phyloP scores from a whole-genome alignment of 345 rosid species.

The Linum lewisii region DNA sequence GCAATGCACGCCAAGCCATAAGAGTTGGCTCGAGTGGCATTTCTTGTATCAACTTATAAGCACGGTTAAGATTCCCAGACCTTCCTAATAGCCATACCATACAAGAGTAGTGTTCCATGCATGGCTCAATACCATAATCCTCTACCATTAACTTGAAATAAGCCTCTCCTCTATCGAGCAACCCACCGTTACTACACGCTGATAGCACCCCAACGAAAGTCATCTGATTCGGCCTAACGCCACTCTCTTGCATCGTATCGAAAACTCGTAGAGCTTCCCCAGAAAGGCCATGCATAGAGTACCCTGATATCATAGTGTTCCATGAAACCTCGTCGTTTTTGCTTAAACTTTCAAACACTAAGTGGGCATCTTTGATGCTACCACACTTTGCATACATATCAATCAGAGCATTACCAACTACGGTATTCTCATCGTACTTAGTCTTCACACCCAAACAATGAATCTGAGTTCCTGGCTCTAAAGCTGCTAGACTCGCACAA shows the following conservation, averaged over 20 bases:
- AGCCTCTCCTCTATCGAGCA: constrained; percentile 47
- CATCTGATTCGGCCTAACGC: constrained; percentile 44
- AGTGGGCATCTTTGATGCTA: constrained; percentile 43
- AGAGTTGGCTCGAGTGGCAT: constrained; percentile 60
- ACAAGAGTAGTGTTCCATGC: constrained; percentile 71
- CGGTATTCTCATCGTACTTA: constrained; percentile 33
- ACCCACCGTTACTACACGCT: constrained; percentile 75
- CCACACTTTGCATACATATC: constrained; percentile 98
- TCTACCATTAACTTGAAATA: constrained; percentile 63
- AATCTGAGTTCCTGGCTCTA: constrained; percentile 63
- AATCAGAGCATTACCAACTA: constrained; percentile 66
- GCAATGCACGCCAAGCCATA: constrained; percentile 82
- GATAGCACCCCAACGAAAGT: constrained; percentile 75
- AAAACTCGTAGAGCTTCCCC: constrained; percentile 47
- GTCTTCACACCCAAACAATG: constrained; percentile 56
- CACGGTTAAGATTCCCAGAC: constrained; percentile 63
- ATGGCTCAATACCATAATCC: constrained; percentile 59
- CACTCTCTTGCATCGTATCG: constrained; percentile 47
- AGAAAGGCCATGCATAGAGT: constrained; percentile 59
- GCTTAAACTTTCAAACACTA: constrained; percentile 43
- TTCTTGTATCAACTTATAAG: constrained; percentile 49
- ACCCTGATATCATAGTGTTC: constrained; percentile 81
- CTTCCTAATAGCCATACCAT: constrained; percentile 79
- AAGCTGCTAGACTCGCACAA: constrained; percentile 67
- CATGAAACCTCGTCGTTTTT: constrained; percentile 52